phyloP scores from a whole-genome alignment of 2,329 filamentous ascomycete genomes.

The Pseudocercospora cruenta region DNA sequence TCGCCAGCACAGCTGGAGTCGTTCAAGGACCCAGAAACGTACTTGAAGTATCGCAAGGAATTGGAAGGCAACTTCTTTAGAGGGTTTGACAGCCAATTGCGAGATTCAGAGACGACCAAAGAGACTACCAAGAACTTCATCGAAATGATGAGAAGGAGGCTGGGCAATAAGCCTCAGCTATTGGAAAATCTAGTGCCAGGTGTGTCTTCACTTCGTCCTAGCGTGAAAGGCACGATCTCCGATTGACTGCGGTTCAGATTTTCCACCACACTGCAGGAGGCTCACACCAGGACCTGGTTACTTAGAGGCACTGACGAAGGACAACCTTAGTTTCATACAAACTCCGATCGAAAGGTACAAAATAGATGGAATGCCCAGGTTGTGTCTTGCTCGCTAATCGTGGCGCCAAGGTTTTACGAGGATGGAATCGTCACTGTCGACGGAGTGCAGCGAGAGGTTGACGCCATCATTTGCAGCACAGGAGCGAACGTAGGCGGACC shows the following conservation, averaged over 20 bases:
- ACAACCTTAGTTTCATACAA: conserved; percentile 52
- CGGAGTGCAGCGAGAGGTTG: conserved; percentile 42
- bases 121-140: conserved; percentile 43
- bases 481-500: conserved; percentile 37
- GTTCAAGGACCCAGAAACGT: conserved; percentile 64
- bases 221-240: not conserved
- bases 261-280: conserved; percentile 52
- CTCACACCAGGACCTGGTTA: conserved; percentile 55
- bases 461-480: conserved; percentile 51
- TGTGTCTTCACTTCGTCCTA: not conserved
- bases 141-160: conserved; percentile 44
- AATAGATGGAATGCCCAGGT: not conserved
- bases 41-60: conserved; percentile 53
- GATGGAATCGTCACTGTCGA: conserved; percentile 47
- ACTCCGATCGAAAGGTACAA: conserved; percentile 41
- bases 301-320: conserved; percentile 52
- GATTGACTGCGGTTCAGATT: conserved; percentile 33
- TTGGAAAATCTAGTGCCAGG: conserved; percentile 43
- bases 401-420: conserved; percentile 38
- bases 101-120: conserved; percentile 43
- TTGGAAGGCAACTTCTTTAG: conserved; percentile 64
- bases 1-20: conserved; percentile 57
- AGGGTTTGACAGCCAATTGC: conserved; percentile 44
- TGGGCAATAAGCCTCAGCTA: conserved; percentile 43
- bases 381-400: not conserved